Evolutionary conservation across 495 filamentous ascomycete species (phyloP).

Genomic region (Aspergillus steynii): DNA sequence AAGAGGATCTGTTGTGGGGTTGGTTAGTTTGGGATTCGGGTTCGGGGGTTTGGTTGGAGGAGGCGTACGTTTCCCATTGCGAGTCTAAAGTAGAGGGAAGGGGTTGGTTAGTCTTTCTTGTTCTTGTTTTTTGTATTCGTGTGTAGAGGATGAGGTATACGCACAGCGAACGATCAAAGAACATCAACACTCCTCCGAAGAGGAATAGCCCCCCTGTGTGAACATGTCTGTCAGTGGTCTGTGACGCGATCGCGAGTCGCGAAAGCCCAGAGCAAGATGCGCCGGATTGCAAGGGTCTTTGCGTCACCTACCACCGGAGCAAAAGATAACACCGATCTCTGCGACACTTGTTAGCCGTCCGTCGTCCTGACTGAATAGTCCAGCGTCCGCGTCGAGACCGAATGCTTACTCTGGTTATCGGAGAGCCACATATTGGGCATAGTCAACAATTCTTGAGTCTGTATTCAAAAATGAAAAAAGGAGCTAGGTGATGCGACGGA

Average conservation of each 20-base stretch:
- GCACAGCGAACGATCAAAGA: slow-evolving; percentile 95
- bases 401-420: slow-evolving; percentile 83
- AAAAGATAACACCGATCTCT: slow-evolving; percentile 97
- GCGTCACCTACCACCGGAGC: slow-evolving; percentile 80
- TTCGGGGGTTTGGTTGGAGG: not conserved
- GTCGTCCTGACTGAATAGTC: not conserved
- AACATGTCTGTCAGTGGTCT: slow-evolving; percentile 12
- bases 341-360: slow-evolving; percentile 18
- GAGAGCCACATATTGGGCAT: slow-evolving; percentile 91
- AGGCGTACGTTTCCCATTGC: slow-evolving; percentile 81
- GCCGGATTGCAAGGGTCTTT: not conserved
- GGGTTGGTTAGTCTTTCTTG: slow-evolving; percentile 5
- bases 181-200: slow-evolving; percentile 87
- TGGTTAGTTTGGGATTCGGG: slow-evolving; percentile 17
- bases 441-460: slow-evolving; percentile 7
- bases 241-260: slow-evolving; percentile 1
- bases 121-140: not conserved
- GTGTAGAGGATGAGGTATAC: slow-evolving; percentile 18
- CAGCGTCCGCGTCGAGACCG: not conserved
- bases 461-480: not conserved
- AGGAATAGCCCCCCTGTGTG: slow-evolving; percentile 85
- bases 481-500: slow-evolving; percentile 2
- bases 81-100: slow-evolving; percentile 48
- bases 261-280: not conserved
- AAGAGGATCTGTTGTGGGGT: slow-evolving; percentile 79